These are phyloP conservation scores for Psilocybe subaeruginosa DNA, from an alignment of 768 basidiomycete species.

Conservation along the genomic window DNA sequence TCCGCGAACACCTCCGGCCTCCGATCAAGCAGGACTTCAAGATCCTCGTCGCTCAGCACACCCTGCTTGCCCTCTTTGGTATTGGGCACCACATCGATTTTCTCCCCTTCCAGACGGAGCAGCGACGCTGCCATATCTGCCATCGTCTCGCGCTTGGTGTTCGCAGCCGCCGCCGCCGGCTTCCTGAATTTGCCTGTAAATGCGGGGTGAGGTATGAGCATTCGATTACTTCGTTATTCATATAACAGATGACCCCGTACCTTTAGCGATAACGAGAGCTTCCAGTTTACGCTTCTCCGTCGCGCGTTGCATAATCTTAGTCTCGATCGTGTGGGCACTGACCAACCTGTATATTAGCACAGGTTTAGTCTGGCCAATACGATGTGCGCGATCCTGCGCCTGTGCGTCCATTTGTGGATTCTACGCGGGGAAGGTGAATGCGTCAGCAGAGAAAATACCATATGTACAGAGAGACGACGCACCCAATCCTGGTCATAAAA, in stretches of 20 bases:
- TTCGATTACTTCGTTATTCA: not conserved
- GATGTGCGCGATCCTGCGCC: conserved; percentile 93
- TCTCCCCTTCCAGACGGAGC: conserved; percentile 82
- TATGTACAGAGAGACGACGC: conserved; percentile 21
- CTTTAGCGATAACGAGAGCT: conserved; percentile 93
- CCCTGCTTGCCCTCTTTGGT: conserved; percentile 69
- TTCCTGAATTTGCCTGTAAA: conserved; percentile 80
- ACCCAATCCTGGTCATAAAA: conserved; percentile 96
- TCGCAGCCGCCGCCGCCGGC: conserved; percentile 54
- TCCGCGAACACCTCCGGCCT: conserved; percentile 72
- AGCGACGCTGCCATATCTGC: conserved; percentile 82
- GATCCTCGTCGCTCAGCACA: conserved; percentile 81
- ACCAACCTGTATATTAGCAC: conserved; percentile 90
- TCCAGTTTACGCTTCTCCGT: conserved; percentile 89
- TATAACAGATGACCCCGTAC: conserved; percentile 33
- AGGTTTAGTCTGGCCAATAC: conserved; percentile 92
- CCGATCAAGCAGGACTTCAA: conserved; percentile 82
- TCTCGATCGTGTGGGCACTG: conserved; percentile 88
- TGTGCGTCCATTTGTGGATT: conserved; percentile 97
- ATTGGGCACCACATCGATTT: conserved; percentile 83
- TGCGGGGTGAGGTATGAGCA: not conserved
- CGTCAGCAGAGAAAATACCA: not conserved
- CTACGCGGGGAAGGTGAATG: conserved; percentile 34
- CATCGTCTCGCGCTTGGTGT: conserved; percentile 62
- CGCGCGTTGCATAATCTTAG: conserved; percentile 88